Evolutionary conservation across 305 asterid species (phyloP), one percentile per base, ranked within the genome.

Genomic region (Salvia sclarea): DNA sequence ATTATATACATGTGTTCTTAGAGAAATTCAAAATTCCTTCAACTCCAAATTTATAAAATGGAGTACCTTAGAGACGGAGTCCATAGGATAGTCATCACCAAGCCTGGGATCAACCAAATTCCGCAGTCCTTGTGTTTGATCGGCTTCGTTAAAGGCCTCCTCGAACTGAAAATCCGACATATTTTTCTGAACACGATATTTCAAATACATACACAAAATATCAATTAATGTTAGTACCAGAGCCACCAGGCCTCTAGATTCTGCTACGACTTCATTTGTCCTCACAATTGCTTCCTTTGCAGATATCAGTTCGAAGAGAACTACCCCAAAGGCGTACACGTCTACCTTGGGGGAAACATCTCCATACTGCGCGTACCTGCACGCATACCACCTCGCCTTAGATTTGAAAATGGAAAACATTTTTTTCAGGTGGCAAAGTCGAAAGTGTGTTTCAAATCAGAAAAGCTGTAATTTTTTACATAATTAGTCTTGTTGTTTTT

Each of bases 321-420:
- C 97, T 13, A 91, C 97, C 3, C 97, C 97, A 30, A 88, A 87
- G 25, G 97, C 97, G 49, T 85, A 91, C 18, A 91, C 97, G 30
- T 91, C 96, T 9, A 80, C 75, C 75, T 85, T 91, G 0, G 88
- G 82, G 24, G 97, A 85, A 62, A 91, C 84, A 12, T 91, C 90
- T 30, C 97, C 96, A 55, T 81, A 87, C 43, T 88, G 95, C 0
- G 89, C 91, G 61, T 91, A 91, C 75, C 97, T 91, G 80, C 45
- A 73, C 28, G 12, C 58, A 75, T 6, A 14, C 21, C 5, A 28
- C 41, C n/a, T n/a, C n/a, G n/a, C n/a, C n/a, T n/a, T n/a, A n/a
- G n/a, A n/a, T n/a, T n/a, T n/a, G n/a, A n/a, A n/a, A n/a, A n/a
- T n/a, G n/a, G n/a, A n/a, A n/a, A n/a, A n/a, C n/a, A n/a, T n/a